phyloP scores from a whole-genome alignment of 768 basidiomycete species.

The Cyclocybe cylindracea region DNA sequence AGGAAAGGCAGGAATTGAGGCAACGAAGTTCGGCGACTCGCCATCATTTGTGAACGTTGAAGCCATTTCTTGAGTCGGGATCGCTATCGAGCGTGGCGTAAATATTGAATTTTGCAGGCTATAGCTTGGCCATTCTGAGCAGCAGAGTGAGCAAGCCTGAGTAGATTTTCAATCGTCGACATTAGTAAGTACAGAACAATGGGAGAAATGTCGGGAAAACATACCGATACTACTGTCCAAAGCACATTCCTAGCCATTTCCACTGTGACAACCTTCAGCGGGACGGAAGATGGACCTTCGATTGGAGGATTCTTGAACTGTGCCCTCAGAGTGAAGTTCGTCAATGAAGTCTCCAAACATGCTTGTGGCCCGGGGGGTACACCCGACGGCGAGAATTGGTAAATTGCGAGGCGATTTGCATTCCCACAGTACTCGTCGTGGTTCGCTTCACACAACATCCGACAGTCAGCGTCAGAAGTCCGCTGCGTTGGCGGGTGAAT shows the following conservation, averaged over 20 bases:
- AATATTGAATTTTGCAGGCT: conserved; percentile 41
- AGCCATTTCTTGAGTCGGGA: conserved; percentile 39
- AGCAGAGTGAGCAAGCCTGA: conserved; percentile 42
- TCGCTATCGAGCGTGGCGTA: conserved; percentile 36
- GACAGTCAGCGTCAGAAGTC: conserved; percentile 41
- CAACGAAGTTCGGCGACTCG: conserved; percentile 46
- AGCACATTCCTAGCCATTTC: conserved; percentile 39
- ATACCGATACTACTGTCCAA: conserved; percentile 43
- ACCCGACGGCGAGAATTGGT: conserved; percentile 31
- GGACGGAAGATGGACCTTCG: conserved; percentile 26
- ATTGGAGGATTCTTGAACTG: conserved; percentile 35
- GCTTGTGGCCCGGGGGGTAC: conserved; percentile 21
- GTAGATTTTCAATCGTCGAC: neutral
- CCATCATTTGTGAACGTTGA: conserved; percentile 38
- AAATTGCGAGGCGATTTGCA: conserved; percentile 37
- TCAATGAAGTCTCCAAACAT: conserved; percentile 30
- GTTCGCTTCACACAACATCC: conserved; percentile 37
- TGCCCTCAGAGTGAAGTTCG: conserved; percentile 38
- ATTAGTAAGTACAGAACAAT: neutral
- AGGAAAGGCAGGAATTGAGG: conserved; percentile 43
- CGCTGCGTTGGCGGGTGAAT: conserved; percentile 34
- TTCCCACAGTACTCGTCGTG: conserved; percentile 43
- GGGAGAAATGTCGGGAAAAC: conserved; percentile 11
- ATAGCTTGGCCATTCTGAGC: conserved; percentile 43
- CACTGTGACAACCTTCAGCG: conserved; percentile 35